A percentile compares a stretch with the other conserved stretches of the same genome.
Evolutionary conservation across 176 grass and related monocot species (phyloP).

Genomic region (Microstegium vimineum): DNA sequence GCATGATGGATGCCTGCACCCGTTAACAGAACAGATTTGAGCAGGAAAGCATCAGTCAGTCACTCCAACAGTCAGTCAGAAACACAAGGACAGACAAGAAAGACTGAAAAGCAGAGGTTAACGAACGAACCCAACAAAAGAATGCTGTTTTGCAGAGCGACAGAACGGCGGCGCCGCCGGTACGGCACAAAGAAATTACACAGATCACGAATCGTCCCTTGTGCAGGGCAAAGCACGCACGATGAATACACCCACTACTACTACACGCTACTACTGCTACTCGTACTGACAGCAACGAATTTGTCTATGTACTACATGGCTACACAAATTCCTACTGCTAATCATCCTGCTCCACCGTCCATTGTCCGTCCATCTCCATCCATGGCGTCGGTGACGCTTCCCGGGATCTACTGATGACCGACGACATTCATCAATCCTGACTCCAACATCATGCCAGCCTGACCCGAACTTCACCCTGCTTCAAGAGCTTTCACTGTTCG

Average conservation of each 20-base stretch:
- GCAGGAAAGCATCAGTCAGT: neutral
- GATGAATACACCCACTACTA: constrained; percentile 33
- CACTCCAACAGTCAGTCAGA: neutral
- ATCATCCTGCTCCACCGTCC: constrained; percentile 20
- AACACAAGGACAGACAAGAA: constrained; percentile 4
- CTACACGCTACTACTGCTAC: neutral
- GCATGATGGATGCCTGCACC: neutral
- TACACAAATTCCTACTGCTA: constrained; percentile 22
- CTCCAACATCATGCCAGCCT: neutral
- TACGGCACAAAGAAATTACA: neutral
- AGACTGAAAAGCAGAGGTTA: constrained; percentile 17
- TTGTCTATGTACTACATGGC: constrained; percentile 28
- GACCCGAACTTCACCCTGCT: neutral
- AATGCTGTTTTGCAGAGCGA: constrained; percentile 10
- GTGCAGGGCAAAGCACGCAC: too few relatives aligned
- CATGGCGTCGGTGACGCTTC: neutral
- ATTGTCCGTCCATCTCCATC: neutral
- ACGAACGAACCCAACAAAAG: neutral
- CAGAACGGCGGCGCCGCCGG: neutral
- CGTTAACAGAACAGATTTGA: neutral
- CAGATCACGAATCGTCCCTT: constrained; percentile 17
- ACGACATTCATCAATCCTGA: too few relatives aligned
- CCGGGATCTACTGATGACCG: neutral
- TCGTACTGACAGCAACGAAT: constrained; percentile 31
- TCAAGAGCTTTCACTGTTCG: neutral